Percentiles rank a stretch among this genome's conserved stretches.
phyloP scores from a whole-genome alignment of 306 rosid species.

The Rubus idaeus region DNA sequence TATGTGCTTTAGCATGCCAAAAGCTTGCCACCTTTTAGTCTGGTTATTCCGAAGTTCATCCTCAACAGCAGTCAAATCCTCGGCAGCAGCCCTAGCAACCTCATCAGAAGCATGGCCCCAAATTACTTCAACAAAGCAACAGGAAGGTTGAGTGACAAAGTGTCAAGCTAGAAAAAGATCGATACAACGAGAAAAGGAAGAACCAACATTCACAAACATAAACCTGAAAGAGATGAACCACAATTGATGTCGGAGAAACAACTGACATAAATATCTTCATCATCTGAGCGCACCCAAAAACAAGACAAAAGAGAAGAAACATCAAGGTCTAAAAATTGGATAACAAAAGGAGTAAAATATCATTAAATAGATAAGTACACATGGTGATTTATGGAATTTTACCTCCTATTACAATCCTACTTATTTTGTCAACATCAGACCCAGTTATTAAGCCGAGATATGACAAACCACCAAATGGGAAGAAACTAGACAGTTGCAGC shows the following conservation, averaged over 20 bases:
- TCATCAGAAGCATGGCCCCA: constrained; percentile 69
- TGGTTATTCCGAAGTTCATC: constrained; percentile 56
- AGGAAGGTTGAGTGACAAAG: constrained; percentile 13
- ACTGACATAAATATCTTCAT: constrained; percentile 50
- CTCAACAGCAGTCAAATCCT: constrained; percentile 49
- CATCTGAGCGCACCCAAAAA: constrained; percentile 40
- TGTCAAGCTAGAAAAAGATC: background rate
- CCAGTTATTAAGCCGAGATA: constrained; percentile 65
- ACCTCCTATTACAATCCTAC: constrained; percentile 56
- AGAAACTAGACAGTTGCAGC: constrained; percentile 52
- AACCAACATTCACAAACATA: constrained; percentile 26
- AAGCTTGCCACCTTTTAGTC: constrained; percentile 79
- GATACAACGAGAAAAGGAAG: background rate
- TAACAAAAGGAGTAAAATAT: constrained; percentile 1
- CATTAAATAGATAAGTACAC: constrained; percentile 18
- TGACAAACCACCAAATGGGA: constrained; percentile 72
- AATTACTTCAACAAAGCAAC: constrained; percentile 47
- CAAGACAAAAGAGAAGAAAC: background rate
- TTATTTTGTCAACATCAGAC: constrained; percentile 51
- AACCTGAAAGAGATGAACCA: constrained; percentile 86
- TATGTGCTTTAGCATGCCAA: constrained; percentile 69
- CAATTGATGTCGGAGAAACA: constrained; percentile 66
- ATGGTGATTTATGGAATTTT: constrained; percentile 23
- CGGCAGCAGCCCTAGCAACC: constrained; percentile 53
- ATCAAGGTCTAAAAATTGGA: constrained; percentile 1